Conservation (phyloP, 768 basidiomycete species). For the Suillus variegatus region DNA sequence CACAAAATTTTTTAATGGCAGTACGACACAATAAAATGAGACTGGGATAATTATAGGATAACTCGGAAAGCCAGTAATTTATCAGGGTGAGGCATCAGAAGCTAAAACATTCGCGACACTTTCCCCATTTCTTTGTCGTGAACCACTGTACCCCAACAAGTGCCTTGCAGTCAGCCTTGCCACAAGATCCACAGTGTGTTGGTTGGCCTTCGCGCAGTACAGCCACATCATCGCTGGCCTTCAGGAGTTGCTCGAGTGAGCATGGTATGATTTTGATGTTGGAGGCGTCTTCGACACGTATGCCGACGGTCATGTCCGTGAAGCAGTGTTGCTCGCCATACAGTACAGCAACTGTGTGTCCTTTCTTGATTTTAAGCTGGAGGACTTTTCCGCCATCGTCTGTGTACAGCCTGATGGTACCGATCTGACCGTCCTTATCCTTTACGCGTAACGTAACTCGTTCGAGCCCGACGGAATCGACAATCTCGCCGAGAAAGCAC, state of each 20-base stretch:
- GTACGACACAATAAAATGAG: not conserved
- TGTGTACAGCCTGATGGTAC: constrained; percentile 26
- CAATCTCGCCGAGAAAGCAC: constrained; percentile 36
- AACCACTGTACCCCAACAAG: constrained; percentile 2
- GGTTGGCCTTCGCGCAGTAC: not conserved
- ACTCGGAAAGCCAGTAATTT: not conserved
- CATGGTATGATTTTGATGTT: constrained; percentile 6
- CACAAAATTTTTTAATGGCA: too few species aligned
- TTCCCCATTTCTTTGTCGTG: not conserved
- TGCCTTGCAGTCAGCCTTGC: not conserved
- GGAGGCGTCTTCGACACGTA: constrained; percentile 7
- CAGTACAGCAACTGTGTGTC: constrained; percentile 12
- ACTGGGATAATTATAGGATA: not conserved
- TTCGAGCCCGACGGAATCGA: constrained; percentile 16
- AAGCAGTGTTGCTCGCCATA: constrained; percentile 12
- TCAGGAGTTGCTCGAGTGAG: not conserved
- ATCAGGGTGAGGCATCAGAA: not conserved
- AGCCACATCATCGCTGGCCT: not conserved
- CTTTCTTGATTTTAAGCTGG: not conserved
- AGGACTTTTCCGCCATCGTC: constrained; percentile 11
- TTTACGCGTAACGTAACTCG: constrained; percentile 27
- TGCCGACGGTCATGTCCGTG: constrained; percentile 4
- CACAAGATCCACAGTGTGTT: not conserved
- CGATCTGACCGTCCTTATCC: constrained; percentile 25
- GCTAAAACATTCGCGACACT: not conserved